phyloP scores from a whole-genome alignment of 352 stramenopile genomes.

The Globisporangium cederbergense region DNA sequence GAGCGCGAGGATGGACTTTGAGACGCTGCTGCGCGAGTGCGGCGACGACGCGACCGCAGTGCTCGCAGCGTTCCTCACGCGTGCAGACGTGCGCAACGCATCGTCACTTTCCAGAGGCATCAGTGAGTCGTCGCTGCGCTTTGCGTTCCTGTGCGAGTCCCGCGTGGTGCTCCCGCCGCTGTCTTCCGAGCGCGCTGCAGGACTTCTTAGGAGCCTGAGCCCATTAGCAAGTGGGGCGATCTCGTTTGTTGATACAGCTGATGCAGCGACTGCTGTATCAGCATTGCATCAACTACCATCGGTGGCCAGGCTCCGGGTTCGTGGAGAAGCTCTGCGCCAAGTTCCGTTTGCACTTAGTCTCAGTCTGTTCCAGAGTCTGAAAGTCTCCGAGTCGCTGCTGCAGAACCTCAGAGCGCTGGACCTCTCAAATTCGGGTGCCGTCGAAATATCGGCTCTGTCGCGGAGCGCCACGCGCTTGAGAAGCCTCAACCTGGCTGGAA shows the following conservation, averaged over 20 bases:
- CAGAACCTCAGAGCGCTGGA: background rate
- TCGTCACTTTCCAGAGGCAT: background rate
- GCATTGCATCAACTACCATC: background rate
- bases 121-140: background rate
- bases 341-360: background rate
- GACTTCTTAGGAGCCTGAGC: background rate
- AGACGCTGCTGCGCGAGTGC: background rate
- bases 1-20: background rate
- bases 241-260: background rate
- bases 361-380: background rate
- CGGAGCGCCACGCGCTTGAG: background rate
- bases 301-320: background rate
- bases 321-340: background rate
- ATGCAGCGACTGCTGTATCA: background rate
- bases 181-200: background rate
- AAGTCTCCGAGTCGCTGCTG: background rate
- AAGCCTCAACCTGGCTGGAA: background rate
- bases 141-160: background rate
- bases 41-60: background rate
- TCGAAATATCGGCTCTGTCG: background rate
- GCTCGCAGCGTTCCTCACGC: background rate
- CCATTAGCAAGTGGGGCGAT: background rate
- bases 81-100: background rate
- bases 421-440: background rate
- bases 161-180: background rate